Percentiles rank a stretch among this genome's conserved stretches.
Conservation (phyloP, 1,284 basidiomycete genomes). For the Heterobasidion parviporum region DNA sequence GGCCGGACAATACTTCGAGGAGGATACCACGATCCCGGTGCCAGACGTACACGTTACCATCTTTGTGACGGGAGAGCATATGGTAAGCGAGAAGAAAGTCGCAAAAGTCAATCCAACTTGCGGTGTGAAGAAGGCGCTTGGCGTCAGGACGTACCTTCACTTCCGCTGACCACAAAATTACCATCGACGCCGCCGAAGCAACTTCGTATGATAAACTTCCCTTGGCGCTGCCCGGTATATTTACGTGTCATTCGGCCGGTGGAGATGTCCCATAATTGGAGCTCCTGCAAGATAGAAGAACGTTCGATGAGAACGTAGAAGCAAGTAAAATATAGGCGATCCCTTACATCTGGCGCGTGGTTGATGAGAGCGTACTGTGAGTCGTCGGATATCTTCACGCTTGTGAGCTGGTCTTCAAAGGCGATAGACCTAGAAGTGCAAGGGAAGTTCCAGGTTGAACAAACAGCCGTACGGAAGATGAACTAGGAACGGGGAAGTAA, state of each 20-base stretch:
- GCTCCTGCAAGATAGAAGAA: constrained; percentile 51
- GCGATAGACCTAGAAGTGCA: constrained; percentile 43
- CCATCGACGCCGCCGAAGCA: constrained; percentile 92
- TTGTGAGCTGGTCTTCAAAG: constrained; percentile 76
- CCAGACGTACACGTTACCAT: constrained; percentile 92
- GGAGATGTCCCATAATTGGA: constrained; percentile 80
- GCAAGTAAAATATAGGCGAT: constrained; percentile 1
- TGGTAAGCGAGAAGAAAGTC: background rate
- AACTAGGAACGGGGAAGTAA: background rate
- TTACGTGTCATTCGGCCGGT: constrained; percentile 65
- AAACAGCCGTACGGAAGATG: background rate
- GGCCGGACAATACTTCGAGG: constrained; percentile 80
- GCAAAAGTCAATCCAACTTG: background rate
- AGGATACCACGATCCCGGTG: constrained; percentile 80
- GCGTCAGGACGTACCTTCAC: constrained; percentile 66
- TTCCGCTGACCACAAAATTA: constrained; percentile 89
- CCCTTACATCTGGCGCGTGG: constrained; percentile 74
- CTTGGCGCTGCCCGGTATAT: constrained; percentile 79
- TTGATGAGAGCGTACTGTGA: constrained; percentile 85
- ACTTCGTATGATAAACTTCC: constrained; percentile 79
- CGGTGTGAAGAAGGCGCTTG: background rate
- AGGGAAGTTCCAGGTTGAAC: background rate
- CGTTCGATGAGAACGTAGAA: constrained; percentile 1
- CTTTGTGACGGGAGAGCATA: constrained; percentile 30
- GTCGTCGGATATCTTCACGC: constrained; percentile 82